These are phyloP conservation scores for Akanthomyces muscarius DNA, from an alignment of 2,329 filamentous ascomycete genomes.

Conservation along the genomic window DNA sequence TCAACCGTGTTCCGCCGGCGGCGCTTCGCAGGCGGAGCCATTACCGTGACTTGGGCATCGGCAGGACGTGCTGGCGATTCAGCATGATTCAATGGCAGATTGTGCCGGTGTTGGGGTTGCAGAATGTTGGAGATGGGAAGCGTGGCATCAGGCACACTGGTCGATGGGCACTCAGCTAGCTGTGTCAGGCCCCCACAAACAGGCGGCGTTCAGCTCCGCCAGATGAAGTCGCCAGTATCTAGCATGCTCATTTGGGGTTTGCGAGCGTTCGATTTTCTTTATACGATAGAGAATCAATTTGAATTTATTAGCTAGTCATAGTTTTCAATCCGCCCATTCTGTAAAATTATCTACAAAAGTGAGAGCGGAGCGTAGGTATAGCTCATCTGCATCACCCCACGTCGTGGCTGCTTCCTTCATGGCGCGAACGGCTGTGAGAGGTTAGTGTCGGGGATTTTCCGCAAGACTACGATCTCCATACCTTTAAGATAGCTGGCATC, in stretches of 20 bases:
- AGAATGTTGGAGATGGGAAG: not conserved
- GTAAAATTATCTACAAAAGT: constrained; percentile 70
- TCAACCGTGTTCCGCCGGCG: constrained; percentile 54
- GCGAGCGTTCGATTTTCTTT: not conserved
- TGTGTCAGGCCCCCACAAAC: constrained; percentile 6
- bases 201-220: not conserved
- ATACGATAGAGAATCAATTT: not conserved
- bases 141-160: not conserved
- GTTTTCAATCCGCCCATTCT: constrained; percentile 54
- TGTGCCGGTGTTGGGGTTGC: not conserved
- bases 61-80: constrained; percentile 24
- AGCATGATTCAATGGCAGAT: constrained; percentile 14
- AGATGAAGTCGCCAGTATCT: not conserved
- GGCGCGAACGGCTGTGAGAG: constrained; percentile 57
- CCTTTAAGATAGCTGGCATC: constrained; percentile 87
- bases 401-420: constrained; percentile 70
- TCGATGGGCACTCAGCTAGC: not conserved
- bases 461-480: constrained; percentile 30
- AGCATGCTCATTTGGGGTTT: not conserved
- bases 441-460: constrained; percentile 11
- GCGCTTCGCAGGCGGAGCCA: constrained; percentile 57
- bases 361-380: constrained; percentile 64
- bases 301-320: not conserved
- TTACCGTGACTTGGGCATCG: constrained; percentile 36
- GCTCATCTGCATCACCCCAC: constrained; percentile 66